Evolutionary conservation across 805 yeast genomes (phyloP), one percentile per base, ranked within the genome.

Genomic region (Hanseniaspora lindneri): DNA sequence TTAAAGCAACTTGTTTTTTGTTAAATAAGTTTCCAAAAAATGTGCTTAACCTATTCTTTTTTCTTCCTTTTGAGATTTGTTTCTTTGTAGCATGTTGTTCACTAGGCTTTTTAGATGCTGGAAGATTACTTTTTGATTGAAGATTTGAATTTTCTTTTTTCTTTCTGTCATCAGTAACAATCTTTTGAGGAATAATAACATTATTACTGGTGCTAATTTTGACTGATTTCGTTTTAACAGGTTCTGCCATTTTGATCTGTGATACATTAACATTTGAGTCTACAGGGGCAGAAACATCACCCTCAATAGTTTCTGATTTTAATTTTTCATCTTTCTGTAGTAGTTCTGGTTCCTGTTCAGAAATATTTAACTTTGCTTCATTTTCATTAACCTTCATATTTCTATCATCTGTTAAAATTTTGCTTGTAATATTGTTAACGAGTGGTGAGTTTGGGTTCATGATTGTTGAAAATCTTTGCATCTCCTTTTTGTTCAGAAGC

Each of bases 21-120:
- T 47, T 34, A 36, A 48, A 48, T 9, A 48, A 30, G 14, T 30
- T 25, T 9, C 23, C 29, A 14, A 48, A 48, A 8, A 48, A 37
- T 27, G 23, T 17, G 23, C 51, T 48, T 4, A 48, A 17, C 23
- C 51, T 47, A 2, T 40, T 47, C 5, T 40, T 47, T 16, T 47
- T 39, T 39, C 39, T 47, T 3, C 29, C 37, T 2, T 28, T n/a
- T 39, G 17, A 24, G 29, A 16, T 23, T 25, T 24, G 4, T 25
- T 14, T 24, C 4, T 27, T 19, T 35, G 28, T 21, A 27, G n/a
- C n/a, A n/a, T n/a, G n/a, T n/a, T n/a, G n/a, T n/a, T n/a, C n/a
- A n/a, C n/a, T n/a, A n/a, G n/a, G n/a, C n/a, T n/a, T n/a, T n/a
- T n/a, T n/a, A n/a, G n/a, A n/a, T n/a, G n/a, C n/a, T n/a, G 29